These are phyloP conservation scores for Proteromonas lacertae DNA, from an alignment of 352 stramenopile genomes.

Conservation along the genomic window DNA sequence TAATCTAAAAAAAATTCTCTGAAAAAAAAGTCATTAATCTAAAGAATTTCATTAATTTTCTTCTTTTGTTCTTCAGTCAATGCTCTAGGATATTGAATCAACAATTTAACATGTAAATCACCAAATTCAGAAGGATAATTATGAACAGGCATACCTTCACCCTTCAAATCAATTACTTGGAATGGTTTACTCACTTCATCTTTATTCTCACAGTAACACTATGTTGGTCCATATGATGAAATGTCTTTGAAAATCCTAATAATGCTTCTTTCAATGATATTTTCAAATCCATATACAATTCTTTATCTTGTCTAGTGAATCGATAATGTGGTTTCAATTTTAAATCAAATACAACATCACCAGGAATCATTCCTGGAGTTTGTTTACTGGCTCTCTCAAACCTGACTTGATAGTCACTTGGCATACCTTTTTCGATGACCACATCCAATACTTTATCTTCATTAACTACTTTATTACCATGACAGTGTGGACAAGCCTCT, in stretches of 20 bases:
- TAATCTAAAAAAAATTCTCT: too few relatives aligned
- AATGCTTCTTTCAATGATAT: constrained; percentile 63
- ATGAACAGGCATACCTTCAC: constrained; percentile 41
- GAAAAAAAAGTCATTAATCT: too few relatives aligned
- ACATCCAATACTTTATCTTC: constrained; percentile 74
- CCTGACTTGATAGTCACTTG: constrained; percentile 51
- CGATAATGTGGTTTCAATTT: constrained; percentile 31
- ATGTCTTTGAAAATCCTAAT: constrained; percentile 34
- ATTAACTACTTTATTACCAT: constrained; percentile 55
- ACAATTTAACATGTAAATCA: constrained; percentile 43
- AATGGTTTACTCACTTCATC: constrained; percentile 31
- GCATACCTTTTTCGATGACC: constrained; percentile 62
- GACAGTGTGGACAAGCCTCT: constrained; percentile 48
- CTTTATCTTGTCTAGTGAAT: constrained; percentile 43
- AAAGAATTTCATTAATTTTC: constrained; percentile 4
- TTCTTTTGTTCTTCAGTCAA: constrained; percentile 33
- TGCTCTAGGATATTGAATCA: constrained; percentile 34
- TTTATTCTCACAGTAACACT: constrained; percentile 25
- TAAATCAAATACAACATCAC: constrained; percentile 47
- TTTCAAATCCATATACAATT: constrained; percentile 55
- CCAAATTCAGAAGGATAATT: too few relatives aligned
- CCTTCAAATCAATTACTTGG: constrained; percentile 25
- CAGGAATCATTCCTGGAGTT: constrained; percentile 24
- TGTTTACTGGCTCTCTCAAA: constrained; percentile 40
- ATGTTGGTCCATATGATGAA: constrained; percentile 48